These are phyloP conservation scores for Ophiorrhiza pumila DNA, from an alignment of 257 asterid genomes.

Conservation along the genomic window DNA sequence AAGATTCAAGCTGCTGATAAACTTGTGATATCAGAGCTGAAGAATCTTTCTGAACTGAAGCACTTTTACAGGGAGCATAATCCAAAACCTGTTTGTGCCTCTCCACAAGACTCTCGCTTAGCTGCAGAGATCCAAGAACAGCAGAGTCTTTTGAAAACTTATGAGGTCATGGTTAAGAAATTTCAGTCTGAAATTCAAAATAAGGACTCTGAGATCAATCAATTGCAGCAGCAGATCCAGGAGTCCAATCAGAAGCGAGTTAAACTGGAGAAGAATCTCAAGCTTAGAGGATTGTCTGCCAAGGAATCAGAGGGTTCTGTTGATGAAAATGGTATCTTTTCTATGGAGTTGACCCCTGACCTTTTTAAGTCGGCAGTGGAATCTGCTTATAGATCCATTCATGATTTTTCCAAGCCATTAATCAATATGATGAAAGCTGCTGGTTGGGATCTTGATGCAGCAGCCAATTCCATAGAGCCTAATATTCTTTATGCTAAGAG, in stretches of 20 bases:
- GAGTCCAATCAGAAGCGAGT: conserved; percentile 88
- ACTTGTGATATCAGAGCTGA: conserved; percentile 91
- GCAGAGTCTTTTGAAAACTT: conserved; percentile 90
- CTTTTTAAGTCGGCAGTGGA: conserved; percentile 71
- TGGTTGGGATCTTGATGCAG: conserved; percentile 99
- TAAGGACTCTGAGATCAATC: conserved; percentile 83
- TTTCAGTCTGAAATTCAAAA: conserved; percentile 99
- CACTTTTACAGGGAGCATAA: conserved; percentile 93
- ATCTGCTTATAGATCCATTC: conserved; percentile 81
- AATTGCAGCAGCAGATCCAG: conserved; percentile 85
- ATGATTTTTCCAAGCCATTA: conserved; percentile 92
- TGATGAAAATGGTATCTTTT: conserved; percentile 41
- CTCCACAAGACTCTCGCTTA: conserved; percentile 95
- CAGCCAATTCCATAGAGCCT: conserved; percentile 89
- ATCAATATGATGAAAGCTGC: conserved; percentile 99
- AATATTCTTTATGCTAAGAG: conserved; percentile 69
- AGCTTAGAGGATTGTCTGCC: conserved; percentile 84
- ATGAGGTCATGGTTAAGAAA: conserved; percentile 97
- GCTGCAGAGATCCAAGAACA: conserved; percentile 99
- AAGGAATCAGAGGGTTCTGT: conserved; percentile 75
- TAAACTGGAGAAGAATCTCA: conserved; percentile 89
- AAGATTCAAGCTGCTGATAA: conserved; percentile 97
- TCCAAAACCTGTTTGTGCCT: conserved; percentile 84
- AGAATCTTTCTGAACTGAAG: conserved; percentile 87
- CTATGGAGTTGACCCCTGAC: conserved; percentile 67